Evolutionary conservation across 345 rosid species (phyloP), one percentile per base, ranked within the genome.

Genomic region (Angophora floribunda): DNA sequence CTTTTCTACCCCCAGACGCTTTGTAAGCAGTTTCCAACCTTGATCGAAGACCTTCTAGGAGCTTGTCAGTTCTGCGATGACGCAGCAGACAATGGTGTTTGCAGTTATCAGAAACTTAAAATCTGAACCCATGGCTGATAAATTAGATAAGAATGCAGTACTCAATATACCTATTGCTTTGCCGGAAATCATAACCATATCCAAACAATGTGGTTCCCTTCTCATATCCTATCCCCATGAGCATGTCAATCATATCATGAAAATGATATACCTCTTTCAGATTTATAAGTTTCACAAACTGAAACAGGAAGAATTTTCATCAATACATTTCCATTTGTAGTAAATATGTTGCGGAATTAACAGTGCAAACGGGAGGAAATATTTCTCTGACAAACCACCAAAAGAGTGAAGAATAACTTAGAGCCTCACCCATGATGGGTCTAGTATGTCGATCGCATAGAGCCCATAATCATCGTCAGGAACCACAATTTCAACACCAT

Each of bases 381-480:
- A 87, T 51, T 22, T 52, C 36, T 6, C 30, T 13, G 86, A 24
- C 53, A 84, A 49, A 87, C 17, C 59, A 75, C 50, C 36, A 30
- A 52, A 24, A 61, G 80, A 45, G 55, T 28, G 36, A 30, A 59
- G 28, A 52, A n/a, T 6, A 51, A 84, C 51, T 19, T 17, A 57
- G 47, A 61, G 85, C 85, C 90, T 91, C 91, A 97, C 99, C 94
- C 90, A 92, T 36, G 97, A 95, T 9, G 99, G 99, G 87, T 97
- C 99, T 44, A 97, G 90, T 87, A 97, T 93, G 88, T 97, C 97
- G 86, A 97, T 96, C 50, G 96, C 97, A 89, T 92, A 96, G 32
- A 97, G 94, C 88, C 99, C 99, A 92, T 91, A 90, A 90, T 97
- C 99, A 92, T 96, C 98, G 45, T 96, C 97, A 89, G 99, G 99